Evolutionary conservation across 2,329 filamentous ascomycete species (phyloP).

Genomic region (Graphilbum fragrans): DNA sequence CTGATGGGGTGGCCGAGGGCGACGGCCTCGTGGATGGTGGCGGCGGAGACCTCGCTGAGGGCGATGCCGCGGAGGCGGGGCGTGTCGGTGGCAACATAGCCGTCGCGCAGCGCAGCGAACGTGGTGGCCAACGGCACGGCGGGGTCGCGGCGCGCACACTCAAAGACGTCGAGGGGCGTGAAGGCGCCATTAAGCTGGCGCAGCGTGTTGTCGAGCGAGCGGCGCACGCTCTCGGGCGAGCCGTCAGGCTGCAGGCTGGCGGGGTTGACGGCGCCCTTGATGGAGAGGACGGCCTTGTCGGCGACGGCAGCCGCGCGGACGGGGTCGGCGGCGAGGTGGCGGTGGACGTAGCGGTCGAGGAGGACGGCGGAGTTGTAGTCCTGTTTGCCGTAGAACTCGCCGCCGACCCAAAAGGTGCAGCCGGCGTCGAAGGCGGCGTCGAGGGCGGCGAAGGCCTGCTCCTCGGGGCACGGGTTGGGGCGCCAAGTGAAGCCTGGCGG

Average conservation of each 20-base stretch:
- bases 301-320: too few species aligned
- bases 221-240: slow-evolving; percentile 39
- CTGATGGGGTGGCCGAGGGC: slow-evolving; percentile 27
- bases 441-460: slow-evolving; percentile 42
- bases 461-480: slow-evolving; percentile 23
- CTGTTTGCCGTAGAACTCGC: slow-evolving; percentile 51
- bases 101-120: slow-evolving; percentile 27
- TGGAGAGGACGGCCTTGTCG: slow-evolving; percentile 44
- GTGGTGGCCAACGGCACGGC: slow-evolving; percentile 31
- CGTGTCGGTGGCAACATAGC: slow-evolving; percentile 28
- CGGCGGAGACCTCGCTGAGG: slow-evolving; percentile 36
- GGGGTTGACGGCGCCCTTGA: slow-evolving; percentile 40
- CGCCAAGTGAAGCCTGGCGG: slow-evolving; percentile 31
- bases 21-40: slow-evolving; percentile 35
- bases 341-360: slow-evolving; percentile 47
- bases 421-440: slow-evolving; percentile 33
- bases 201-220: slow-evolving; percentile 46
- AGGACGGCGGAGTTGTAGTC: slow-evolving; percentile 45
- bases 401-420: slow-evolving; percentile 47
- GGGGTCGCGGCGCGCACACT: slow-evolving; percentile 41
- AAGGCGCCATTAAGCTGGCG: slow-evolving; percentile 38
- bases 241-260: slow-evolving; percentile 29
- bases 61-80: slow-evolving; percentile 34
- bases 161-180: slow-evolving; percentile 45
- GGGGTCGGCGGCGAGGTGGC: slow-evolving; percentile 51